These are phyloP conservation scores for Cantharellus cinnabarinus DNA, from an alignment of 768 basidiomycete genomes.

Conservation along the genomic window DNA sequence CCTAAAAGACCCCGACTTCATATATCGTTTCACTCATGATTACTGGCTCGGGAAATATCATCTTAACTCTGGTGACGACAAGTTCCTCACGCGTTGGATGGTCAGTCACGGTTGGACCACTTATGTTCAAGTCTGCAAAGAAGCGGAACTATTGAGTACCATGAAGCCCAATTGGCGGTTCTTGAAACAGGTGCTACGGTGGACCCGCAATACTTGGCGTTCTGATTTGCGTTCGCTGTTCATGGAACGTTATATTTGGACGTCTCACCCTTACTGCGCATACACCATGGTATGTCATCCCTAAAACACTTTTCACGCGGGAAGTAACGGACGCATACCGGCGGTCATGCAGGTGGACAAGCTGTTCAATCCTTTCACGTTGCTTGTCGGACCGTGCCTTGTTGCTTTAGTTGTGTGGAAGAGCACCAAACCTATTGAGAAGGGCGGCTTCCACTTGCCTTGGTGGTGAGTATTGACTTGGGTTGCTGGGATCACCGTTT, in stretches of 20 bases:
- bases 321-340: neutral
- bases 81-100: constrained; percentile 93
- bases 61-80: constrained; percentile 84
- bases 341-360: constrained; percentile 43
- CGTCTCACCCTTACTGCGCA: constrained; percentile 60
- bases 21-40: constrained; percentile 86
- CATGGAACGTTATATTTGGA: constrained; percentile 77
- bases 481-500: too few relatives aligned
- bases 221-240: constrained; percentile 76
- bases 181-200: constrained; percentile 78
- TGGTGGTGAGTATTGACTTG: constrained; percentile 39
- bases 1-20: constrained; percentile 82
- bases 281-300: constrained; percentile 46
- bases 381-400: constrained; percentile 65
- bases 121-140: constrained; percentile 75
- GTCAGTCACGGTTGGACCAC: constrained; percentile 89
- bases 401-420: constrained; percentile 62
- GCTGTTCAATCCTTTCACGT: constrained; percentile 67
- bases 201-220: constrained; percentile 91
- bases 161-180: constrained; percentile 98
- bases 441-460: constrained; percentile 64
- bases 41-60: constrained; percentile 89
- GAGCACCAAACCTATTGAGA: constrained; percentile 40
- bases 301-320: neutral
- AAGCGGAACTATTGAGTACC: constrained; percentile 66